A percentile compares a stretch with the other conserved stretches of the same genome.
phyloP scores from a whole-genome alignment of 371 early-diverging fungal species.

The Apophysomyces ossiformis region DNA sequence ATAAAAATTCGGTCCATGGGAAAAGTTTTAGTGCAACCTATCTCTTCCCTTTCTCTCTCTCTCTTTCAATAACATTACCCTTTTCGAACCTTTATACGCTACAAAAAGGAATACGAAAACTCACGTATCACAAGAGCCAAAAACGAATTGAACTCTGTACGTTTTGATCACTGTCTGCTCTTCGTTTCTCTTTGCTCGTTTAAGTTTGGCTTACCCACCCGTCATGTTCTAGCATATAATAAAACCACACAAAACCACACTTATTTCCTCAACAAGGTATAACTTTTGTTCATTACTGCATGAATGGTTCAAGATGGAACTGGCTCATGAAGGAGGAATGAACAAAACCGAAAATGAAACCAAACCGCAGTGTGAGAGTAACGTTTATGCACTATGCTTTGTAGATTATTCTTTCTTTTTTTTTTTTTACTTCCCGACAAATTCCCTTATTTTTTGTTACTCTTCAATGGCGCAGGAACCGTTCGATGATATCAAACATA shows the following conservation, averaged over 20 bases:
- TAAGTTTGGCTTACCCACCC: neutral
- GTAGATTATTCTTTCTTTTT: neutral
- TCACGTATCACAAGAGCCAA: neutral
- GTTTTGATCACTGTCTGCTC: too few species aligned
- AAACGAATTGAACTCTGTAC: too few species aligned
- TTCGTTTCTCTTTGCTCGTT: slow-evolving; percentile 2
- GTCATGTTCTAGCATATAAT: neutral
- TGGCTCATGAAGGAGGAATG: neutral
- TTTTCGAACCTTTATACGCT: neutral
- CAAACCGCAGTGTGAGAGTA: neutral
- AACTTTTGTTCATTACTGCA: too few species aligned
- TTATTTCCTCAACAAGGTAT: too few species aligned
- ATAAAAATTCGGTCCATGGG: slow-evolving; percentile 4
- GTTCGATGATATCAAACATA: neutral
- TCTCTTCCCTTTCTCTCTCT: slow-evolving; percentile 4
- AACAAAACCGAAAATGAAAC: neutral
- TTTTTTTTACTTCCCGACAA: slow-evolving; percentile 10
- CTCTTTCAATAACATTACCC: slow-evolving; percentile 7
- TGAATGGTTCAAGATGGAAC: neutral
- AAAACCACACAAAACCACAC: too few species aligned
- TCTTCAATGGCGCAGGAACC: neutral
- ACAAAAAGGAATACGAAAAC: neutral
- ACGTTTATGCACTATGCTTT: slow-evolving; percentile 15
- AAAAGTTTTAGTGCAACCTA: slow-evolving; percentile 8
- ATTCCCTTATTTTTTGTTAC: neutral